Evolutionary conservation across 768 basidiomycete genomes (phyloP), one percentile per base, ranked within the genome.

Genomic region (Aureoboletus auriporus): DNA sequence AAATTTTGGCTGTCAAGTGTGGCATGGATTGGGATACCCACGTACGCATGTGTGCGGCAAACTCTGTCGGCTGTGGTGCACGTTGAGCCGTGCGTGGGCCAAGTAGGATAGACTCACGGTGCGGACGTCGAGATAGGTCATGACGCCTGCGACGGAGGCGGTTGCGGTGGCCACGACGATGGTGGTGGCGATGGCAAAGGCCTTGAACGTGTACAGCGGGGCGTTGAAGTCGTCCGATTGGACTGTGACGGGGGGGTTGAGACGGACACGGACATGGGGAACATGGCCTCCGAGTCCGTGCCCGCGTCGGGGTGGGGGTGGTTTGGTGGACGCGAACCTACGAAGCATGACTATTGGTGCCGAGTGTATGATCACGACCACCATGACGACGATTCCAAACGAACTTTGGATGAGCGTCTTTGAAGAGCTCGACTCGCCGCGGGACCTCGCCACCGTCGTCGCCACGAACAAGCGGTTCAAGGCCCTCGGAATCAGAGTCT

Each of bases 171-270:
- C 63, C 0, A 73, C 56, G 23, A 87, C 85, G 30, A 84, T 57
- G 9, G 75, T 58, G 0, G 86, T 88, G 5, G 86, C 84, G 36
- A 86, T 73, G 3, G 75, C 70, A 35, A 89, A 80, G 0, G 86
- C 86, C 54, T 84, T 84, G 5, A 77, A 68, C 1, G 78, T 75
- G 53, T 81, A 75, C 2, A 85, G 47, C 0, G 76, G 76, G 0
- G 73, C 77, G 39, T 78, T 79, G 55, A 76, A 75, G 33, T 68
- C 62, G 49, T 73, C 71, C 6, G 55, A 59, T 29, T 36, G 42
- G 12, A 3, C 14, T n/a, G n/a, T n/a, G n/a, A n/a, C n/a, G n/a
- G n/a, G n/a, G 3, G 29, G 14, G 6, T 13, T 6, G 30, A 9
- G 20, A 23, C 20, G 20, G 20, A 23, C 20, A 23, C 20, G 20